Evolutionary conservation across 2,329 filamentous ascomycete species (phyloP), one percentile per base, ranked within the genome.

Genomic region (Diplocarpon rosae): DNA sequence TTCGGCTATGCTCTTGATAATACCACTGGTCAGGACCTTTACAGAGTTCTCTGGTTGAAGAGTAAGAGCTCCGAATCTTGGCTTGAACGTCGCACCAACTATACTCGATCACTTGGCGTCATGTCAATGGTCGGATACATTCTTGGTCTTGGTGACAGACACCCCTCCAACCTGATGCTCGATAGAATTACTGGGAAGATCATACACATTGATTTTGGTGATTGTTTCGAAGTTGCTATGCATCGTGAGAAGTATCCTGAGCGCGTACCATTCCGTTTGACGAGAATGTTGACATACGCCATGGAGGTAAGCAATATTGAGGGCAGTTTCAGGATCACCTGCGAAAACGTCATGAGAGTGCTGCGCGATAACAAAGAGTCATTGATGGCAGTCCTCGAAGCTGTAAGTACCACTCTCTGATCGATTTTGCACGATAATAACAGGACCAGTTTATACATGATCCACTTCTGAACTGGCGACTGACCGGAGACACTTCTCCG

Each of bases 61-160:
- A 95, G 87, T 61, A 95, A 95, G 72, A 94, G 85, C 50, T 95
- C 90, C 0, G 92, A 99, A 65, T 84, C 90, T 1, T 99, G 92
- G 92, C 79, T 99, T 29, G 92, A 96, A 65, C 78, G 92, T 35
- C 83, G 92, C 42, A 98, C 93, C n/a, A 98, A 95, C 62, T 99
- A 98, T 67, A 98, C 92, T 14, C 83, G 92, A 46, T 96, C 90
- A 1, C 73, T 98, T 1, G 92, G 87, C 56, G 92, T 98, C 58
- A 99, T 98, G 92, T 95, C 88, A n/a, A 98, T 99, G 88, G 92
- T 96, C n/a, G 92, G 92, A 52, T 99, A 99, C 65, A 96, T 99
- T 53, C 78, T 99, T 16, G 93, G 92, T 48, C 72, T 99, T 12
- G 92, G 92, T 43, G 92, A 99, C 67, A 82, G 93, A 38, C 92